Base-by-base conservation (phyloP, 2,329 filamentous ascomycete genomes). In the Aspergillus sp. region DNA sequence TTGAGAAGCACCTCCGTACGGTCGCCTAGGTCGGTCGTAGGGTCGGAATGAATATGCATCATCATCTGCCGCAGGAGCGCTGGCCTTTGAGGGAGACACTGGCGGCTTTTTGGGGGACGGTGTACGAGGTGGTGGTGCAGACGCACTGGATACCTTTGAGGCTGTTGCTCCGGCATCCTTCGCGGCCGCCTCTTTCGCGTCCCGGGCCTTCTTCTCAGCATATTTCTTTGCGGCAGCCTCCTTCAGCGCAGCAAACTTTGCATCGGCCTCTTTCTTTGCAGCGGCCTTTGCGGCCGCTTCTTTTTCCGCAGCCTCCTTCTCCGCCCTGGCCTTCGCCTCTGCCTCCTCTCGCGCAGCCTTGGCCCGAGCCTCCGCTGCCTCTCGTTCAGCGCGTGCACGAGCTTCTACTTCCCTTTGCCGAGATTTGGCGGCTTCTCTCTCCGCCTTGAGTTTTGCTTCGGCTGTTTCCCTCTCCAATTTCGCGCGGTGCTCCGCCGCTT, bases 31-130 rank as follows among this genome's bases (percentile, higher is more conserved):
- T 64, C 85, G 83, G 70, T 93, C 90, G 72, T 93, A 93, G 1
- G 90, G 89, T 50, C 90, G 86, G 74, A 86, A 93, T 1, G 90
- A 92, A 72, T 89, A 87, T 3, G 82, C 79, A 62, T 88, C 85
- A 51, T 89, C 86, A 50, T 89, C 84, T 19, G 84, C 84, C 23
- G 76, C 69, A 21, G 76, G 70, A 23, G 69, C 73, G 23, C 70
- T 73, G 44, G 71, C 71, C 17, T 55, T 50, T 46, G 56, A 52
- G 14, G 40, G 54, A 37, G 57, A 25, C 47, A 75, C 68, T 14
- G 70, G 64, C 41, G 73, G 70, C 59, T 73, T 77, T 62, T 75
- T 75, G 54, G 73, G 76, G 33, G 75, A 77, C 33, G 76, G 73
- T 2, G 72, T 72, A 31, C 72, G 68, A 47, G 75, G 68, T 47